A percentile compares a stretch with the other conserved stretches of the same genome.
Conservation (phyloP, 352 stramenopile genomes). For the Phytophthora aleatoria region DNA sequence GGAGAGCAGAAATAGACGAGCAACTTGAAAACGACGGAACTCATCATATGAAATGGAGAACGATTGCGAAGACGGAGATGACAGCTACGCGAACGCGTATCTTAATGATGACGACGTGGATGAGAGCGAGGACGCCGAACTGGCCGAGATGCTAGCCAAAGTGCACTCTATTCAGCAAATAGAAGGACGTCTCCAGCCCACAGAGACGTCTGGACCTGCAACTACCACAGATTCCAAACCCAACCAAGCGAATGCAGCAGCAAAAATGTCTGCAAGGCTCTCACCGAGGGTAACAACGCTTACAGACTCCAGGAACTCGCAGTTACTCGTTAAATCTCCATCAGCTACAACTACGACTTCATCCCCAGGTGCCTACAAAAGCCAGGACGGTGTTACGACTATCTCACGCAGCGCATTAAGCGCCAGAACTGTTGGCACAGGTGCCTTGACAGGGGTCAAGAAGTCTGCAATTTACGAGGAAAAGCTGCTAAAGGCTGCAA, state of each 20-base stretch:
- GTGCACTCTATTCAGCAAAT: slow-evolving; percentile 66
- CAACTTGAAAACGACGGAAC: neutral
- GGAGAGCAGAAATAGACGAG: slow-evolving; percentile 24
- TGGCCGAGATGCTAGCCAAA: slow-evolving; percentile 79
- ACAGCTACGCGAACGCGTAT: slow-evolving; percentile 49
- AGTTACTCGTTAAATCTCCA: slow-evolving; percentile 26
- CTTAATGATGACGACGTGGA: slow-evolving; percentile 47
- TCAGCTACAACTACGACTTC: slow-evolving; percentile 4
- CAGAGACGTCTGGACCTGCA: slow-evolving; percentile 14
- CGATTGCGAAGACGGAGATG: slow-evolving; percentile 32
- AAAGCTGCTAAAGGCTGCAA: slow-evolving; percentile 55
- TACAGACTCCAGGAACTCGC: slow-evolving; percentile 13
- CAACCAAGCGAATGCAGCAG: slow-evolving; percentile 2
- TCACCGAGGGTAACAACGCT: slow-evolving; percentile 11
- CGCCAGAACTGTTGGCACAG: slow-evolving; percentile 19
- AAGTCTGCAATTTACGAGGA: slow-evolving; percentile 64
- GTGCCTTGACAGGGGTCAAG: slow-evolving; percentile 57
- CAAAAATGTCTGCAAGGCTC: slow-evolving; percentile 1
- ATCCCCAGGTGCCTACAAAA: slow-evolving; percentile 23
- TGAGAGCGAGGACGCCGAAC: slow-evolving; percentile 57
- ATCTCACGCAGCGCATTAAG: slow-evolving; percentile 44
- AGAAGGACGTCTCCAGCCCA: slow-evolving; percentile 35
- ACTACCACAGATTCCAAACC: slow-evolving; percentile 15
- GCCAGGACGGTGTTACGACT: slow-evolving; percentile 67
- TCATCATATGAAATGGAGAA: slow-evolving; percentile 26